phyloP scores from a whole-genome alignment of 176 grass and related monocot genomes.

The Avena sativa region DNA sequence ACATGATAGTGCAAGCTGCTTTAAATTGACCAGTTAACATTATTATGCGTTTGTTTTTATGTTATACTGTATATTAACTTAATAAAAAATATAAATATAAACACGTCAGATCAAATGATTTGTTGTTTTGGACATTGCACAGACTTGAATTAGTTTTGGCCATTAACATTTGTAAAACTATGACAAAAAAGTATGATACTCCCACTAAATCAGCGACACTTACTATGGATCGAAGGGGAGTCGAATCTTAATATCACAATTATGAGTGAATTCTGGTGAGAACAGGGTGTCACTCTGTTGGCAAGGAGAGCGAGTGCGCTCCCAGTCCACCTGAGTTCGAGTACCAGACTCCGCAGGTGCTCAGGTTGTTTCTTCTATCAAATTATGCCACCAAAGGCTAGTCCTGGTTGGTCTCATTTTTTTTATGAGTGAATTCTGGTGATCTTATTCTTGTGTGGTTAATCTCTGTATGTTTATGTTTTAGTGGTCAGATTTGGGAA shows the following conservation, averaged over 20 bases:
- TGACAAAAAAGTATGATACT: neutral
- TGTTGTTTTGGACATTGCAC: neutral
- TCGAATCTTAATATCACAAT: constrained; percentile 9
- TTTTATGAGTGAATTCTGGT: constrained; percentile 13
- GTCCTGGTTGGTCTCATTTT: no score
- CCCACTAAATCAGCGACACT: no score
- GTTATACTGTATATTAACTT: constrained; percentile 10
- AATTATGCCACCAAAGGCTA: no score
- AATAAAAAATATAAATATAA: neutral
- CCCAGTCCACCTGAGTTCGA: no score
- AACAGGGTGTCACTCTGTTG: no score
- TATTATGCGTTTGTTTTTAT: neutral
- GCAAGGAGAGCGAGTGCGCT: no score
- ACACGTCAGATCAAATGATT: constrained; percentile 6
- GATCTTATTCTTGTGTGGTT: constrained; percentile 3
- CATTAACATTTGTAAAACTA: constrained; percentile 16
- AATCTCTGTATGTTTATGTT: constrained; percentile 10
- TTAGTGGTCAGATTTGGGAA: constrained; percentile 13
- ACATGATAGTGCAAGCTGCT: constrained; percentile 20
- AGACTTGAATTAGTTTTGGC: constrained; percentile 13
- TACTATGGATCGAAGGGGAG: no score
- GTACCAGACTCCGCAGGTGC: no score
- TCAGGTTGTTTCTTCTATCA: no score
- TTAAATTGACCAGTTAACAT: constrained; percentile 14
- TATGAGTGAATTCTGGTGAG: constrained; percentile 12